phyloP scores from a whole-genome alignment of 805 yeast species.

The Suhomyces pyralidae region DNA sequence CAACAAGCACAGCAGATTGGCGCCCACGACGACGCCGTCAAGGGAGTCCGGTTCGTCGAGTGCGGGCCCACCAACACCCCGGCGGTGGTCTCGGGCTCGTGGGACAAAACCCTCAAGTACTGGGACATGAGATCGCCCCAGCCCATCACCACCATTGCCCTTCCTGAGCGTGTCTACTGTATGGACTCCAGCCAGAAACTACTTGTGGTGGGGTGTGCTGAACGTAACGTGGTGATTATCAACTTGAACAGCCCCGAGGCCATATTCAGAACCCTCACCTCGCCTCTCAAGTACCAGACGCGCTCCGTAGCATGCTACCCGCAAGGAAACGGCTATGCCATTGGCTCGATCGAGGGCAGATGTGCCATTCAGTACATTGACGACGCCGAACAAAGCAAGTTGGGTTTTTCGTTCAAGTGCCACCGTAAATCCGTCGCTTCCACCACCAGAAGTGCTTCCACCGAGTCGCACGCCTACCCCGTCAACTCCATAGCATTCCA shows the following conservation, averaged over 20 bases:
- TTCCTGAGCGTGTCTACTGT: slow-evolving; percentile 89
- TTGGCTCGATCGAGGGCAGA: slow-evolving; percentile 93
- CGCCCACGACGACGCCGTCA: slow-evolving; percentile 78
- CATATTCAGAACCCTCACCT: slow-evolving; percentile 66
- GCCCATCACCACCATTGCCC: slow-evolving; percentile 73
- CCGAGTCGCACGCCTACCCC: slow-evolving; percentile 68
- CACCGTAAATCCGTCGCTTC: slow-evolving; percentile 67
- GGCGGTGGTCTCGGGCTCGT: slow-evolving; percentile 86
- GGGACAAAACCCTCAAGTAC: slow-evolving; percentile 93
- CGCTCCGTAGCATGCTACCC: slow-evolving; percentile 79
- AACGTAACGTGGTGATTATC: slow-evolving; percentile 71
- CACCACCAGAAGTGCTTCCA: slow-evolving; percentile 11
- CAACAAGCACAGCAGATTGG: slow-evolving; percentile 87
- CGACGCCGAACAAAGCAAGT: slow-evolving; percentile 67
- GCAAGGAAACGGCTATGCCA: slow-evolving; percentile 88
- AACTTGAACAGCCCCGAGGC: slow-evolving; percentile 80
- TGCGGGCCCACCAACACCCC: slow-evolving; percentile 83
- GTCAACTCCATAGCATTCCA: slow-evolving; percentile 82
- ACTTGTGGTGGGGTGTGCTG: slow-evolving; percentile 92
- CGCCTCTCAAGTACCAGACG: slow-evolving; percentile 90
- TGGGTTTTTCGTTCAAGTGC: slow-evolving; percentile 89
- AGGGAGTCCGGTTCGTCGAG: slow-evolving; percentile 68
- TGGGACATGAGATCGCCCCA: slow-evolving; percentile 90
- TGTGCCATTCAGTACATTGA: slow-evolving; percentile 92
- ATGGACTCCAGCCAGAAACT: slow-evolving; percentile 82